Evolutionary conservation across 345 rosid genomes (phyloP), one percentile per base, ranked within the genome.

Genomic region (Salix suchowensis): DNA sequence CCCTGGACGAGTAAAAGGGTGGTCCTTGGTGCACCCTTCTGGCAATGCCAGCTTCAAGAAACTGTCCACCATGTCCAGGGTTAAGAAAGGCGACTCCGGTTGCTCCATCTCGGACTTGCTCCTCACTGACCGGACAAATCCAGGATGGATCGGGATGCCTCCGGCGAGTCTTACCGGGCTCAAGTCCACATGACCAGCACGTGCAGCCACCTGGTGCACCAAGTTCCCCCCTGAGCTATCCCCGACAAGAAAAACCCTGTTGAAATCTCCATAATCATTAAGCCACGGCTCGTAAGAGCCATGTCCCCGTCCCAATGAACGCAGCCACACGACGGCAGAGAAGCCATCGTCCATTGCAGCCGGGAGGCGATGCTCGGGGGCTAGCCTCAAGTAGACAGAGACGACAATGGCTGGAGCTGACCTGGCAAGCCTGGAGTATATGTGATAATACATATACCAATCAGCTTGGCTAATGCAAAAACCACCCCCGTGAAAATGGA

Each of bases 1-100:
- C 96, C 89, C 88, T 0, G 93, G 96, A 21, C 91, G 87, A 1
- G 89, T 89, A 12, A 85, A 72, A 0, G 89, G 90, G n/a, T 89
- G 89, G 67, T 87, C 89, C 80, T 83, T 89, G n/a, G 60, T 84
- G 37, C 75, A 37, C 6, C 88, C 87, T 2, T 67, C 46, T 0
- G 96, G 96, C 72, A 91, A 72, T 2, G 86, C 85, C 13, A 89
- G 24, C 2, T 72, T 52, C 61, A 91, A 2, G 66, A 88, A 89
- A 79, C 86, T 91, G 81, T 91, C 93, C 78, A 86, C 36, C 96
- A 89, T 89, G 72, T 73, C 88, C 1, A 88, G 74, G 6, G 89
- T 91, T 16, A 91, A 72, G 28, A 91, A 73, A 0, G 96, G 96
- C 0, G 96, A 82, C 72, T 88, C 79, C 3, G 89, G 85, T 1